Evolutionary conservation across 2,329 filamentous ascomycete genomes (phyloP).

Genomic region (Nectriaceae sp.): DNA sequence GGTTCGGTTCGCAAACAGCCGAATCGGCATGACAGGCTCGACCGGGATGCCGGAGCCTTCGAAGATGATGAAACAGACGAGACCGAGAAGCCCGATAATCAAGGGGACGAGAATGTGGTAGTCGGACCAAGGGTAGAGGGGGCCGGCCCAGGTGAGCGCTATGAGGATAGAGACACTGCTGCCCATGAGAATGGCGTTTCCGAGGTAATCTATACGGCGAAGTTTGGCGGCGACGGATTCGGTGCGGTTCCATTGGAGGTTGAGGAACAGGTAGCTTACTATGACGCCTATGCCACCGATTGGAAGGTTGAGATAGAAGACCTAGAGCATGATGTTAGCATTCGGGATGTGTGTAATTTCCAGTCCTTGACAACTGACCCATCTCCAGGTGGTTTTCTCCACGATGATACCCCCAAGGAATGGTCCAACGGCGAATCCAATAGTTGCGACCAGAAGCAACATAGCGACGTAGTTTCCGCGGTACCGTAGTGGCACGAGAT

Average conservation of each 20-base stretch:
- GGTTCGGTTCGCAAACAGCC: slow-evolving; percentile 24
- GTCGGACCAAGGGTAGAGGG: slow-evolving; percentile 43
- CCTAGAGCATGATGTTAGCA: slow-evolving; percentile 14
- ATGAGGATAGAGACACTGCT: slow-evolving; percentile 43
- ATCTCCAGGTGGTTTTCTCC: slow-evolving; percentile 40
- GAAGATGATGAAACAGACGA: slow-evolving; percentile 18
- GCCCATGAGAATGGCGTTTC: slow-evolving; percentile 44
- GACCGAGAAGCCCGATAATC: slow-evolving; percentile 25
- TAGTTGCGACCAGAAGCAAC: slow-evolving; percentile 32
- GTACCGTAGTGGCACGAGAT: slow-evolving; percentile 51
- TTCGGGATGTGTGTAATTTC: not conserved
- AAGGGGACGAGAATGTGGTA: slow-evolving; percentile 43
- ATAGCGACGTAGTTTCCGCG: slow-evolving; percentile 44
- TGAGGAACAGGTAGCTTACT: slow-evolving; percentile 38
- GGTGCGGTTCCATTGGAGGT: slow-evolving; percentile 32
- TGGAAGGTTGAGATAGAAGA: slow-evolving; percentile 49
- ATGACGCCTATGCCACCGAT: slow-evolving; percentile 35
- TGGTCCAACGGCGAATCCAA: slow-evolving; percentile 39
- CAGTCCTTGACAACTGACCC: slow-evolving; percentile 23
- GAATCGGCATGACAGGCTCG: slow-evolving; percentile 27
- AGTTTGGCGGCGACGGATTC: slow-evolving; percentile 30
- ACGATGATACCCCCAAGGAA: slow-evolving; percentile 34
- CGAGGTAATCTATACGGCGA: slow-evolving; percentile 44
- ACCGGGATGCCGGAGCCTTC: slow-evolving; percentile 22
- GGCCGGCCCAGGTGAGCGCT: slow-evolving; percentile 46